Evolutionary conservation across 2,329 filamentous ascomycete species (phyloP).

Genomic region (Cercospora sojina): DNA sequence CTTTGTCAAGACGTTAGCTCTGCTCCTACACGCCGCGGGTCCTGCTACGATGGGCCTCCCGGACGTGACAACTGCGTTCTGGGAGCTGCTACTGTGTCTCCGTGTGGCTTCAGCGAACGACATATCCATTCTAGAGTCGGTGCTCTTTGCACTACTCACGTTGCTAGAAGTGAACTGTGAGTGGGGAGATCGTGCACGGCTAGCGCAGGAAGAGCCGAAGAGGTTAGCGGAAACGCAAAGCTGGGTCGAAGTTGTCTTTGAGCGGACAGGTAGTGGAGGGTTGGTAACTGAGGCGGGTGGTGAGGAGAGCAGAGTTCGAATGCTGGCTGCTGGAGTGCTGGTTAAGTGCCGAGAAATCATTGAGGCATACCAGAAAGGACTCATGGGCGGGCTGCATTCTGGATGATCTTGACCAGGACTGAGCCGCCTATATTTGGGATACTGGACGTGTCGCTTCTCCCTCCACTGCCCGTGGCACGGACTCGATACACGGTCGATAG

Average conservation of each 20-base stretch:
- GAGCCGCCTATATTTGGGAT: background rate
- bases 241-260: slow-evolving; percentile 79
- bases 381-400: slow-evolving; percentile 50
- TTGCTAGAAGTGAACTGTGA: slow-evolving; percentile 74
- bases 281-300: slow-evolving; percentile 58
- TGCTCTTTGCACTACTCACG: slow-evolving; percentile 76
- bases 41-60: slow-evolving; percentile 73
- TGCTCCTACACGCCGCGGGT: slow-evolving; percentile 80
- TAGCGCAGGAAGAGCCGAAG: slow-evolving; percentile 72
- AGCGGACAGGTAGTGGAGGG: slow-evolving; percentile 40
- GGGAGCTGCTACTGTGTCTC: slow-evolving; percentile 75
- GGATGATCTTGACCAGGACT: background rate
- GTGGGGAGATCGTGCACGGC: slow-evolving; percentile 58
- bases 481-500: background rate
- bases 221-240: slow-evolving; percentile 82
- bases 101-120: slow-evolving; percentile 50
- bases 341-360: slow-evolving; percentile 78
- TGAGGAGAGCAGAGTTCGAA: slow-evolving; percentile 78
- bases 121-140: slow-evolving; percentile 65
- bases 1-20: slow-evolving; percentile 80
- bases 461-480: background rate
- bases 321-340: slow-evolving; percentile 72
- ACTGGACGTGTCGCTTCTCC: background rate
- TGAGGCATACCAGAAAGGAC: slow-evolving; percentile 72
- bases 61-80: slow-evolving; percentile 79